Evolutionary conservation across 257 asterid genomes (phyloP).

Genomic region (Solanum ahanhuiri): DNA sequence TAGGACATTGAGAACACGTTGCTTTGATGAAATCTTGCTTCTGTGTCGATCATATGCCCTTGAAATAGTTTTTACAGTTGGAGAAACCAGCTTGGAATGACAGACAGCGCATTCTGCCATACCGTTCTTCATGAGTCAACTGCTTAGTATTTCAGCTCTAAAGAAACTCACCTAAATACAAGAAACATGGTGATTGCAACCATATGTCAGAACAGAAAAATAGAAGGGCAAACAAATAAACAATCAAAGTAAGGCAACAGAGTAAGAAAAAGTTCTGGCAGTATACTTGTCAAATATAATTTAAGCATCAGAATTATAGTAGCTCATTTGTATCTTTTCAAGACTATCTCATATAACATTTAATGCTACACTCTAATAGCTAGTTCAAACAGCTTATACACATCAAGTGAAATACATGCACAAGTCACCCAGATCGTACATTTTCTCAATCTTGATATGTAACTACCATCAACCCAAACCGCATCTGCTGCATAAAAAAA

Average conservation of each 20-base stretch:
- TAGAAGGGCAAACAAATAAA: neutral
- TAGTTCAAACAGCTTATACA: neutral
- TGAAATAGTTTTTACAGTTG: conserved; percentile 47
- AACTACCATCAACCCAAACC: neutral
- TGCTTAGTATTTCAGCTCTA: neutral
- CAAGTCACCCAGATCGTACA: neutral
- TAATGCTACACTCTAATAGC: neutral
- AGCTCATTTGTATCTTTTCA: neutral
- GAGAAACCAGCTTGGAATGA: conserved; percentile 66
- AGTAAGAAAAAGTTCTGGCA: neutral
- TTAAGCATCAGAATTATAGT: neutral
- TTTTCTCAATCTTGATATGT: neutral
- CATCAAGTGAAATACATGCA: neutral
- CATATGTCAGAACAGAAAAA: neutral
- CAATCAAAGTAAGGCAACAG: neutral
- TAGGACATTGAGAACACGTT: conserved; percentile 53
- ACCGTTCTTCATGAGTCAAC: conserved; percentile 41
- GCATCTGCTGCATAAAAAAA: neutral
- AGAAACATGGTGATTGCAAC: neutral
- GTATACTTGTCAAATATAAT: neutral
- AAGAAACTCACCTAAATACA: neutral
- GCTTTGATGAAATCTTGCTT: conserved; percentile 59
- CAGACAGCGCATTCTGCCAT: conserved; percentile 81
- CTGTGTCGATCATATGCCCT: conserved; percentile 66
- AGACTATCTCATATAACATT: neutral